These are phyloP conservation scores for Vitis hybrid DNA, from an alignment of 177 flowering plant genomes.

Conservation along the genomic window DNA sequence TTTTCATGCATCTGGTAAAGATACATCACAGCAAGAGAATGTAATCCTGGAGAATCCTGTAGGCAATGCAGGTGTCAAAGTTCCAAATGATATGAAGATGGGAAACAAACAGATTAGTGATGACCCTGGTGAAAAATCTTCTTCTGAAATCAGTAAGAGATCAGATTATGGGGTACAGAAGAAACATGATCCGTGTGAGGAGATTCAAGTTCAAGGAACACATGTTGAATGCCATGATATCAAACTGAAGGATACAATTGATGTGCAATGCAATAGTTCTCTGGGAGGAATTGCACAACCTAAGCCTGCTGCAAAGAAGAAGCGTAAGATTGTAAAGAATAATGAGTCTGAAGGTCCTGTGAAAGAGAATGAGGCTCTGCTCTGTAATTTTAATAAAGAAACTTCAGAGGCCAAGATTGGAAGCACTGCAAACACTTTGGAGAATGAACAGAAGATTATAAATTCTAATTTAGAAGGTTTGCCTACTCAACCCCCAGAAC, in stretches of 20 bases:
- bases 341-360: slow-evolving; percentile 11
- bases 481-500: slow-evolving; percentile 11
- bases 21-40: slow-evolving; percentile 1
- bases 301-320: slow-evolving; percentile 13
- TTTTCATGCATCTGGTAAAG: not conserved
- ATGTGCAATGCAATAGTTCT: not conserved
- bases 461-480: slow-evolving; percentile 8
- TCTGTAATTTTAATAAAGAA: slow-evolving; percentile 8
- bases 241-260: slow-evolving; percentile 1
- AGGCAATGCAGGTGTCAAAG: slow-evolving; percentile 3
- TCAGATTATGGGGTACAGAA: not conserved
- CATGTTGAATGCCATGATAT: not conserved
- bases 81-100: not conserved
- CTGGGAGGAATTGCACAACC: slow-evolving; percentile 9
- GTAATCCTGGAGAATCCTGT: slow-evolving; percentile 1
- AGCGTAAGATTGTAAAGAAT: slow-evolving; percentile 5
- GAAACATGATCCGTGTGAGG: not conserved
- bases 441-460: slow-evolving; percentile 6
- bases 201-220: slow-evolving; percentile 7
- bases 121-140: not conserved
- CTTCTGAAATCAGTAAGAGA: not conserved
- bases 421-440: slow-evolving; percentile 2
- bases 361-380: slow-evolving; percentile 11
- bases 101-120: not conserved
- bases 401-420: slow-evolving; percentile 9